Percentiles rank a stretch among this genome's conserved stretches.
phyloP scores from a whole-genome alignment of 1,284 basidiomycete species.

The Blastosporella zonata region DNA sequence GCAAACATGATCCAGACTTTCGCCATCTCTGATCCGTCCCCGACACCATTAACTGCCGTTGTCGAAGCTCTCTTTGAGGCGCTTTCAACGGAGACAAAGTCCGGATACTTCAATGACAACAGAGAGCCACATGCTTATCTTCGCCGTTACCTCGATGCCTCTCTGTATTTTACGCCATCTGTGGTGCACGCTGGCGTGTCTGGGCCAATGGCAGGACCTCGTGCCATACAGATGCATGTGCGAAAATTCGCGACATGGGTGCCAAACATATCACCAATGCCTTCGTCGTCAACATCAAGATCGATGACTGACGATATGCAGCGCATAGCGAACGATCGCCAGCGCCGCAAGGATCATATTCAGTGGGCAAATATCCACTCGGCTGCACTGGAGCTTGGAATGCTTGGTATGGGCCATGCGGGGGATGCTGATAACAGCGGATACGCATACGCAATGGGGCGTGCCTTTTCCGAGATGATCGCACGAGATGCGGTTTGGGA shows the following conservation, averaged over 20 bases:
- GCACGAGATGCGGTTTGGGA: conserved; percentile 60
- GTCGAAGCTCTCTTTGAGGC: conserved; percentile 53
- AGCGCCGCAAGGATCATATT: conserved; percentile 54
- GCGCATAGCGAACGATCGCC: conserved; percentile 52
- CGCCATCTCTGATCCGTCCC: conserved; percentile 41
- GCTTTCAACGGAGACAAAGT: conserved; percentile 30
- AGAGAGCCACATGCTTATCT: conserved; percentile 41
- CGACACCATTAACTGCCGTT: conserved; percentile 44
- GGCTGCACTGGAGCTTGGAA: conserved; percentile 51
- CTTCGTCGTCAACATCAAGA: conserved; percentile 18
- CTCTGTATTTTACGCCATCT: conserved; percentile 41
- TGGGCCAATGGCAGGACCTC: conserved; percentile 48
- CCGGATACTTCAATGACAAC: conserved; percentile 19
- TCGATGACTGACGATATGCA: conserved; percentile 56
- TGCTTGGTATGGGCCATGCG: conserved; percentile 36
- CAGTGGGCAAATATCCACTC: conserved; percentile 63
- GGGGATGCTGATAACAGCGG: conserved; percentile 33
- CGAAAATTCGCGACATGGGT: conserved; percentile 53
- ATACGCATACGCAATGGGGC: conserved; percentile 38
- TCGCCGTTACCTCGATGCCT: conserved; percentile 47
- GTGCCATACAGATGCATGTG: conserved; percentile 52
- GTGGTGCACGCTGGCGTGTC: conserved; percentile 49
- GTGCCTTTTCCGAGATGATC: conserved; percentile 52
- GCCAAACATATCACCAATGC: conserved; percentile 22
- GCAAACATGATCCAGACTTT: conserved; percentile 49